A percentile compares a stretch with the other conserved stretches of the same genome.
phyloP scores from a whole-genome alignment of 495 filamentous ascomycete genomes.

The Polyplosphaeria fusca region DNA sequence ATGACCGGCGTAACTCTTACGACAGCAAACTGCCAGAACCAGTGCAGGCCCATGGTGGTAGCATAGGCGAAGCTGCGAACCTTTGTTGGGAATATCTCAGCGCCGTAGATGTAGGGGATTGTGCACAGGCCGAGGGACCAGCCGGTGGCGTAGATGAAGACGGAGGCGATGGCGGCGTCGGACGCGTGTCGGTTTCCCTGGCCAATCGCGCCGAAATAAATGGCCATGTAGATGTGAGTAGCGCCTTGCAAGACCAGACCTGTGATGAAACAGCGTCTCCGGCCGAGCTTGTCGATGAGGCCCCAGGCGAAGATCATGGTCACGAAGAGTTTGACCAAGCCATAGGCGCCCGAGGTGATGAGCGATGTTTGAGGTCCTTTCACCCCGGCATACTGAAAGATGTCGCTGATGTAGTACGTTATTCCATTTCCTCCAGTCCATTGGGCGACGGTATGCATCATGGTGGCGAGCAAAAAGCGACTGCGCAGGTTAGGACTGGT shows the following conservation, averaged over 20 bases:
- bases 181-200: background rate
- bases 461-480: no score
- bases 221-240: background rate
- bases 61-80: background rate
- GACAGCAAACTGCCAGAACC: background rate
- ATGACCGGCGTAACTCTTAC: background rate
- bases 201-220: background rate
- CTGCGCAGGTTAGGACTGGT: no score
- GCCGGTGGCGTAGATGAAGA: background rate
- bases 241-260: background rate
- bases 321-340: no score
- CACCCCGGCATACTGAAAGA: no score
- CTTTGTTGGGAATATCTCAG: background rate
- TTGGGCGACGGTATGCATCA: no score
- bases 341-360: no score
- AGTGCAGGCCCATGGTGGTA: background rate
- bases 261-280: background rate
- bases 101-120: background rate
- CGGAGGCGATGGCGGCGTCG: background rate
- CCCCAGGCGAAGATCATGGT: no score
- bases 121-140: background rate
- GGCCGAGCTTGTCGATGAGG: background rate
- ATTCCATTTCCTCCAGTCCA: no score
- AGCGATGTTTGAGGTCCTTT: no score
- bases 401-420: no score